Conservation (phyloP, 148 eudicot genomes). For the Fagopyrum homotropicum region DNA sequence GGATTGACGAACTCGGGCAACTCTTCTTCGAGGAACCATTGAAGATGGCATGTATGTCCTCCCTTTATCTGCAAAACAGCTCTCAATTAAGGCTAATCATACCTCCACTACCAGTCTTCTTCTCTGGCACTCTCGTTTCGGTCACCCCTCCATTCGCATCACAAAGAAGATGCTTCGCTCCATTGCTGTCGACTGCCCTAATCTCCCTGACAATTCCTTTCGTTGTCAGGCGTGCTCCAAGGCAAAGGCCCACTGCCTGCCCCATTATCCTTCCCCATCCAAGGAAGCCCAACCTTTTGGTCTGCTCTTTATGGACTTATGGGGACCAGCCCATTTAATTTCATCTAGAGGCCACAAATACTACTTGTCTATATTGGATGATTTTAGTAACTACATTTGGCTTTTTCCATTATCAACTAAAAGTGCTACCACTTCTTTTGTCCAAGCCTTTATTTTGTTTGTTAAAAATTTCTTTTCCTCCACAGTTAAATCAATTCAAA, state of each 20-base stretch:
- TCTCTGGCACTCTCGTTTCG: neutral
- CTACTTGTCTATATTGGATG: neutral
- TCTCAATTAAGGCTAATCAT: neutral
- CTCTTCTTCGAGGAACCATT: neutral
- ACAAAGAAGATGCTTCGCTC: neutral
- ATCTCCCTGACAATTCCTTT: neutral
- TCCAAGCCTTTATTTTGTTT: neutral
- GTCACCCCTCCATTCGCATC: neutral
- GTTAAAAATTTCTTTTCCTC: neutral
- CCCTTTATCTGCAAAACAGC: neutral
- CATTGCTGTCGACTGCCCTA: neutral
- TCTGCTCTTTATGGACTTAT: neutral
- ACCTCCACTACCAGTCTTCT: neutral
- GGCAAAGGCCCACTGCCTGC: neutral
- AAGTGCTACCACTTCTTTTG: neutral
- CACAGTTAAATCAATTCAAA: neutral
- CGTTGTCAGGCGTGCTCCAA: neutral
- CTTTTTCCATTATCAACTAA: neutral
- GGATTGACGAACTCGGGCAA: neutral
- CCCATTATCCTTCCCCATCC: neutral
- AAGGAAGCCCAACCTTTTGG: neutral
- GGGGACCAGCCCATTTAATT: neutral
- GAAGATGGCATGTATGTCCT: neutral
- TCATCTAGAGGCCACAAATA: neutral
- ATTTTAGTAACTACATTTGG: neutral